phyloP scores from a whole-genome alignment of 768 basidiomycete species.

The Suillus decipiens region DNA sequence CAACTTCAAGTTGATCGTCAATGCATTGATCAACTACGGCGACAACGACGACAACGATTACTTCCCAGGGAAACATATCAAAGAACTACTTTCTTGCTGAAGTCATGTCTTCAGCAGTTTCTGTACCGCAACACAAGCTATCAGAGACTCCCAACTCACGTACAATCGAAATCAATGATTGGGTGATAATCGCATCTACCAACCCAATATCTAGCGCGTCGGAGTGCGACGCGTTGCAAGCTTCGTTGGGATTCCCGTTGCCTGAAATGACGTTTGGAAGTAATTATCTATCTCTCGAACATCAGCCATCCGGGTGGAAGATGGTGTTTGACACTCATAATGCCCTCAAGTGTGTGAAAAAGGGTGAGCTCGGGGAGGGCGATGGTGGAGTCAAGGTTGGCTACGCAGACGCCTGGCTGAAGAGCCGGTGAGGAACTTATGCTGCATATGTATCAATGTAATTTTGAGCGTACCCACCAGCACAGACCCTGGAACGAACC shows the following conservation, averaged over 20 bases:
- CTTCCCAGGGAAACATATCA: background rate
- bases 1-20: slow-evolving; percentile 12
- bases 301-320: slow-evolving; percentile 62
- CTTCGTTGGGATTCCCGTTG: slow-evolving; percentile 69
- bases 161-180: slow-evolving; percentile 64
- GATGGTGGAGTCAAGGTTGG: slow-evolving; percentile 94
- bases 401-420: slow-evolving; percentile 93
- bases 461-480: slow-evolving; percentile 43
- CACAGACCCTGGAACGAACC: slow-evolving; percentile 61
- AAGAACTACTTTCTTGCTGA: slow-evolving; percentile 18
- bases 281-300: slow-evolving; percentile 71
- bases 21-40: slow-evolving; percentile 12
- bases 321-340: slow-evolving; percentile 66
- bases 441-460: slow-evolving; percentile 12
- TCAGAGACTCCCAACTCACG: slow-evolving; percentile 71
- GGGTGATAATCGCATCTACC: slow-evolving; percentile 71
- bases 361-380: slow-evolving; percentile 71
- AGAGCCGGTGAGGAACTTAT: slow-evolving; percentile 63
- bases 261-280: slow-evolving; percentile 98
- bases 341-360: slow-evolving; percentile 73
- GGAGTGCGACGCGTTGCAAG: slow-evolving; percentile 71
- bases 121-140: slow-evolving; percentile 63
- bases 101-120: slow-evolving; percentile 42
- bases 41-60: background rate
- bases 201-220: slow-evolving; percentile 78